Evolutionary conservation across 1,139 yeast genomes (phyloP).

Genomic region (Suhomyces taliae): DNA sequence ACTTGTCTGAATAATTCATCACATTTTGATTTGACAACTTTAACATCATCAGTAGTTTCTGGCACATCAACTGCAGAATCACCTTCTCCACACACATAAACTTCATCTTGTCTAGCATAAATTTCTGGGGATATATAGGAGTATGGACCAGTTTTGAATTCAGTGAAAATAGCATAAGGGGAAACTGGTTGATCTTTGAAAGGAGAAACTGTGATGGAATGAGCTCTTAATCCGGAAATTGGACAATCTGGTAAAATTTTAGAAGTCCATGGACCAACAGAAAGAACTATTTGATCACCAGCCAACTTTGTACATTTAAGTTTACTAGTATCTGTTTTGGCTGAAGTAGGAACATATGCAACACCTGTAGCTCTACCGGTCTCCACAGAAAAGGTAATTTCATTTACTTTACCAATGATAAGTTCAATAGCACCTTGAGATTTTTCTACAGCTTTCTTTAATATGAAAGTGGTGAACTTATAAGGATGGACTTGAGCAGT

Average conservation of each 20-base stretch:
- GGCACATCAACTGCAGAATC: conserved; percentile 89
- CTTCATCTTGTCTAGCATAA: conserved; percentile 93
- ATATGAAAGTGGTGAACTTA: conserved; percentile 78
- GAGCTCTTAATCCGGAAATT: conserved; percentile 88
- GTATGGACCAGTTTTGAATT: conserved; percentile 64
- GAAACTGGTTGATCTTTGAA: conserved; percentile 67
- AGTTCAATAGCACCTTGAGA: conserved; percentile 78
- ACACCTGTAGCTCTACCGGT: conserved; percentile 69
- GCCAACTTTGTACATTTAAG: conserved; percentile 36
- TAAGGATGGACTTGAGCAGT: conserved; percentile 98
- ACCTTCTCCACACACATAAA: conserved; percentile 96
- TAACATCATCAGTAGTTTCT: conserved; percentile 91
- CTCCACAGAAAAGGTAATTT: conserved; percentile 60
- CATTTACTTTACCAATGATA: conserved; percentile 78
- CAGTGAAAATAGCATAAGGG: conserved; percentile 94
- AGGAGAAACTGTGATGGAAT: conserved; percentile 89
- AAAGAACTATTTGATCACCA: conserved; percentile 77
- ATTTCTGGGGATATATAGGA: conserved; percentile 86
- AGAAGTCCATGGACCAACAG: conserved; percentile 97
- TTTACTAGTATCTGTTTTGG: conserved; percentile 8
- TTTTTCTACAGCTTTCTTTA: conserved; percentile 73
- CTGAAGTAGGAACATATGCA: conserved; percentile 56
- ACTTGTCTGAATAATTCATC: conserved; percentile 84
- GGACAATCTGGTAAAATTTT: conserved; percentile 89
- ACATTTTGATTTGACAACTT: conserved; percentile 83